A percentile compares a stretch with the other conserved stretches of the same genome.
These are phyloP conservation scores for Dovyalis caffra DNA, from an alignment of 345 rosid species.

Conservation along the genomic window DNA sequence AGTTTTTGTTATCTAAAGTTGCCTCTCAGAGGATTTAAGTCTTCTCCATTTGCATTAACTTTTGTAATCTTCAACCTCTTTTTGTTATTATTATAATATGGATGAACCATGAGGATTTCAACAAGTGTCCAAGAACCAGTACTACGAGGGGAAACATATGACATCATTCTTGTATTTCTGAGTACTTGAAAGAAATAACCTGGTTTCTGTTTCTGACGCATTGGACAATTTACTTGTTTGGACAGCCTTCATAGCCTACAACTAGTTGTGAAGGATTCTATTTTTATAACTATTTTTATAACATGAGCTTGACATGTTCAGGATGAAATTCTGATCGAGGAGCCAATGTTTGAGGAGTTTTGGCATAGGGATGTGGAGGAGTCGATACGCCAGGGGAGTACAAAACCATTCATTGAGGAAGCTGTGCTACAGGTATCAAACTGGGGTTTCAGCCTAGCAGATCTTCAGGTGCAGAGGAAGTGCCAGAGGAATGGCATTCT, in stretches of 20 bases:
- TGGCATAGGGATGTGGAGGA: constrained; percentile 94
- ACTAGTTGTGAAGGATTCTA: not conserved
- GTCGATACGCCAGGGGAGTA: constrained; percentile 75
- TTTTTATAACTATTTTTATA: not conserved
- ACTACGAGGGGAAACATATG: not conserved
- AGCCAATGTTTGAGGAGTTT: constrained; percentile 58
- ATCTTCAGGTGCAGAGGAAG: constrained; percentile 65
- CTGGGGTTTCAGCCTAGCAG: constrained; percentile 81
- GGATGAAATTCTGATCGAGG: constrained; percentile 63
- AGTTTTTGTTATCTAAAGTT: constrained; percentile 13
- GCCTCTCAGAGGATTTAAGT: not conserved
- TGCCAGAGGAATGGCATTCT: constrained; percentile 64
- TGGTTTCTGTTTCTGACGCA: not conserved
- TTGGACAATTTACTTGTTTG: not conserved
- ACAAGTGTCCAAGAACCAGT: not conserved
- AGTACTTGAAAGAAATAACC: not conserved
- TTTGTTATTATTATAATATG: not conserved
- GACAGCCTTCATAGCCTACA: not conserved
- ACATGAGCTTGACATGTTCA: constrained; percentile 33
- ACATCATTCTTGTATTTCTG: not conserved
- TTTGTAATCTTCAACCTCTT: not conserved
- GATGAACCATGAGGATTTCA: not conserved
- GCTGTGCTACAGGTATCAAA: constrained; percentile 63
- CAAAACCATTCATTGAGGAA: constrained; percentile 79
- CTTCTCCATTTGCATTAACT: not conserved